Base-by-base conservation (phyloP, 2,329 filamentous ascomycete genomes). In the Cladosporium sphaerospermum region DNA sequence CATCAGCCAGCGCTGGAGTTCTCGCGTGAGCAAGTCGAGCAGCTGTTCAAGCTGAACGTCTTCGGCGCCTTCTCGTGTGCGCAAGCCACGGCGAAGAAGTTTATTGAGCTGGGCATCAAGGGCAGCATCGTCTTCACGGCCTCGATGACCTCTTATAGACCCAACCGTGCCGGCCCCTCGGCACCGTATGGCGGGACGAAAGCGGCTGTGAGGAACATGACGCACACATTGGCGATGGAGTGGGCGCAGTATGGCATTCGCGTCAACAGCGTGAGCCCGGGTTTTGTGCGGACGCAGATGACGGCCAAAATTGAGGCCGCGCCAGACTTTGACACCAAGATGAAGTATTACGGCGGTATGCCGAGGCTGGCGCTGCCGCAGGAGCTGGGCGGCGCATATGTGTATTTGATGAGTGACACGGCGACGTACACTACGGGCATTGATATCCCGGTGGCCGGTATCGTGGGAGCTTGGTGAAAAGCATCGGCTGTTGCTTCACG, bases 341-440 rank as follows among this genome's bases (percentile, higher is more conserved):
- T 51, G 48, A 51, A 51, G 62, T 79, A 79, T 59, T 79, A 79
- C 58, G 75, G 77, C 8, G 77, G 76, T 1, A 77, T 80, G 67
- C 75, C 75, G 3, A 66, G 77, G 14, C 58, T 80, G 48, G 77
- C 76, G 0, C 70, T 78, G 58, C 73, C 76, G 4, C 73, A 76
- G 60, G 77, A 79, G 62, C 62, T 78, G 8, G 74, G 74, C 13
- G 75, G 75, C 41, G 75, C 74, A 0, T 78, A 76, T 58, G 70
- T 75, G 3, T 74, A 71, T 54, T 62, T 74, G 13, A 57, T 74
- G 2, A 70, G 64, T 13, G 67, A 73, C 50, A 71, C 73, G 4
- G 67, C 67, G 36, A 66, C 70, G 2, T 74, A 75, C 54, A 68
- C 69, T 11, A 75, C 71, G 5, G 67, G 65, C 1, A 66, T 66